phyloP scores from a whole-genome alignment of 2,329 filamentous ascomycete genomes.

The Sarocladium kiliense region DNA sequence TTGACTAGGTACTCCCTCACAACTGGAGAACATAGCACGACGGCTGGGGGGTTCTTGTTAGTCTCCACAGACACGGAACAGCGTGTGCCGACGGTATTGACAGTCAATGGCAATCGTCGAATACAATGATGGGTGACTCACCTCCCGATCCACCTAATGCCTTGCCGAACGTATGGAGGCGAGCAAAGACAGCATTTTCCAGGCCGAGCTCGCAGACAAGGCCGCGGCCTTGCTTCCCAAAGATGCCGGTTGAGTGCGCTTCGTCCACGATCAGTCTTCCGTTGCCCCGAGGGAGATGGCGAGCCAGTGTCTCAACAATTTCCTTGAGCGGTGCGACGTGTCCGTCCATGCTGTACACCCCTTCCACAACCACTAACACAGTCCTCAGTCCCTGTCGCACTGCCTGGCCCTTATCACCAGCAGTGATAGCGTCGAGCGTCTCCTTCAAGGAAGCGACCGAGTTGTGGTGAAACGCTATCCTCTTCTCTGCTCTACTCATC shows the following conservation, averaged over 20 bases:
- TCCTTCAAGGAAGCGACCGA: slow-evolving; percentile 29
- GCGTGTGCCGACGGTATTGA: not conserved
- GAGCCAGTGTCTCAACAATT: slow-evolving; percentile 53
- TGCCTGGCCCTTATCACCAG: slow-evolving; percentile 21
- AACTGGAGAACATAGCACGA: slow-evolving; percentile 56
- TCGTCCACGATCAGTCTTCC: slow-evolving; percentile 63
- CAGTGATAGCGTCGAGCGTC: slow-evolving; percentile 23
- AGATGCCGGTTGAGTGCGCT: slow-evolving; percentile 59
- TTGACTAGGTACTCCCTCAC: slow-evolving; percentile 65
- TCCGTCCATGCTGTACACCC: slow-evolving; percentile 80
- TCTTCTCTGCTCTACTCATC: slow-evolving; percentile 48
- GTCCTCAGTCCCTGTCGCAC: slow-evolving; percentile 36
- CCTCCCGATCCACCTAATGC: slow-evolving; percentile 65
- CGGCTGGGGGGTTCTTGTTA: slow-evolving; percentile 22
- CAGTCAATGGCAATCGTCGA: too few species aligned
- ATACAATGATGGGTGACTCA: slow-evolving; percentile 34
- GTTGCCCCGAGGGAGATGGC: slow-evolving; percentile 50
- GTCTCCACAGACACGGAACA: not conserved
- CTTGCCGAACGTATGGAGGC: slow-evolving; percentile 64
- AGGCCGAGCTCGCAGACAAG: slow-evolving; percentile 53
- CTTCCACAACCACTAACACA: slow-evolving; percentile 66
- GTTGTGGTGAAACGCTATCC: slow-evolving; percentile 54
- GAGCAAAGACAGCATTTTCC: slow-evolving; percentile 49
- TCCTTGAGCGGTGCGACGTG: slow-evolving; percentile 61
- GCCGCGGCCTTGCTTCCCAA: slow-evolving; percentile 51